Conservation (phyloP, 2,329 filamentous ascomycete genomes). For the Alternaria sp. region DNA sequence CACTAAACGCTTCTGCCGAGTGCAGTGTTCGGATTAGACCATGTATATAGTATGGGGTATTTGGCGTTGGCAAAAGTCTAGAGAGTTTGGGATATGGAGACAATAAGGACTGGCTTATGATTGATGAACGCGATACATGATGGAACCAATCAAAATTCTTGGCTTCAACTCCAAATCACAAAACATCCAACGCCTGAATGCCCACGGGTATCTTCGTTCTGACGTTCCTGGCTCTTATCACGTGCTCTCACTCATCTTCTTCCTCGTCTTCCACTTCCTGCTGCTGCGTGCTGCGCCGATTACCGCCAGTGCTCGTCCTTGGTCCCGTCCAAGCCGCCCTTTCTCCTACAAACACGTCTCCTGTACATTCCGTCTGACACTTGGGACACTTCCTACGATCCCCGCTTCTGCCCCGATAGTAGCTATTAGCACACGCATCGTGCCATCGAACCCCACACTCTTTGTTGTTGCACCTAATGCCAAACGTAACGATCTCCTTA, state of each 20-base stretch:
- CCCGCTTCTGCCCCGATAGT: constrained; percentile 28
- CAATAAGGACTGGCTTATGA: neutral
- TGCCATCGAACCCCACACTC: constrained; percentile 43
- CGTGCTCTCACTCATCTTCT: constrained; percentile 10
- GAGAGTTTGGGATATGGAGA: neutral
- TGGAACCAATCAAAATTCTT: neutral
- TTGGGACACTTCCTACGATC: constrained; percentile 36
- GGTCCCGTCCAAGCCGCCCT: constrained; percentile 27
- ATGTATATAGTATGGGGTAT: constrained; percentile 17
- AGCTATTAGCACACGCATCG: constrained; percentile 42
- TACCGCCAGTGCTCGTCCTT: constrained; percentile 13
- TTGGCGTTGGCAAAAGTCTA: constrained; percentile 1
- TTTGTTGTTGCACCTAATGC: constrained; percentile 35
- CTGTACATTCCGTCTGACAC: constrained; percentile 39
- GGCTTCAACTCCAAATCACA: neutral
- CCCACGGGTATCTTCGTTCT: constrained; percentile 4
- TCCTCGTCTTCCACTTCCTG: constrained; percentile 3
- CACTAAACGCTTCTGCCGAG: neutral
- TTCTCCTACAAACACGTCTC: constrained; percentile 60
- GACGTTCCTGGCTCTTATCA: neutral
- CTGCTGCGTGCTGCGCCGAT: constrained; percentile 1
- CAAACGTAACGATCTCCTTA: constrained; percentile 83
- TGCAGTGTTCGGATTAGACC: neutral
- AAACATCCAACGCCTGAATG: neutral
- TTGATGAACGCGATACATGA: neutral